Base-by-base conservation (phyloP, 2,329 filamentous ascomycete species). In the Lasiodiplodia citricola region DNA sequence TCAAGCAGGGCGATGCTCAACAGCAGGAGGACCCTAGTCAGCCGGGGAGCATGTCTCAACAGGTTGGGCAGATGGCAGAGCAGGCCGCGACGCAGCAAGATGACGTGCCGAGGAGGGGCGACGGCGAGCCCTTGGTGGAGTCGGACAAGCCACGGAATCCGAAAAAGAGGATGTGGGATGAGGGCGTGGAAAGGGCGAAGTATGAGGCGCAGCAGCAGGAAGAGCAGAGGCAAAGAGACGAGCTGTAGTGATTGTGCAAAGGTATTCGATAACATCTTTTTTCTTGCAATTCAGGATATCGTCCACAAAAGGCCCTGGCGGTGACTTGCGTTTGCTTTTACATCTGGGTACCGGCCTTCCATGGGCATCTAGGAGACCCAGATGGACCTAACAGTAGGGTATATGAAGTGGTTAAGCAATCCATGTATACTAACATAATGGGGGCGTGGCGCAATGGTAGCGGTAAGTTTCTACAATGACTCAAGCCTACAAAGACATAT, bases 81-180 rank as follows among this genome's bases (percentile, higher is more conserved):
- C n/a, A 31, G 21, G 41, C 60, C 2, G 38, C 28, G 25, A 63
- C 23, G 41, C 47, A 58, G 47, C 23, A 63, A 28, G 71, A 73
- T 28, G 78, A 78, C 41, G 76, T 76, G 54, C 69, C 73, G 70
- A 68, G 74, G 74, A 78, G 78, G 69, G 83, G 83, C 1, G 84
- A 84, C 70, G 83, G 86, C 37, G 79, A 79, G 23, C 82, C 82
- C 3, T 76, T 85, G 63, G 70, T 81, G 68, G 74, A 83, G 70
- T 78, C 75, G 60, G 77, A 77, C 71, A 78, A 73, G 71, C 80
- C 77, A 31, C 74, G 76, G 35, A 90, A 90, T 75, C 86, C 87
- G 7, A 89, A 86, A 81, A 90, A 90, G 81, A 85, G 87, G 79
- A 85, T 86, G 79, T 88, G 87, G 82, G 87, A 89, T 71, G 87